A percentile compares a stretch with the other conserved stretches of the same genome.
phyloP scores from a whole-genome alignment of 257 asterid species.

The Striga asiatica region DNA sequence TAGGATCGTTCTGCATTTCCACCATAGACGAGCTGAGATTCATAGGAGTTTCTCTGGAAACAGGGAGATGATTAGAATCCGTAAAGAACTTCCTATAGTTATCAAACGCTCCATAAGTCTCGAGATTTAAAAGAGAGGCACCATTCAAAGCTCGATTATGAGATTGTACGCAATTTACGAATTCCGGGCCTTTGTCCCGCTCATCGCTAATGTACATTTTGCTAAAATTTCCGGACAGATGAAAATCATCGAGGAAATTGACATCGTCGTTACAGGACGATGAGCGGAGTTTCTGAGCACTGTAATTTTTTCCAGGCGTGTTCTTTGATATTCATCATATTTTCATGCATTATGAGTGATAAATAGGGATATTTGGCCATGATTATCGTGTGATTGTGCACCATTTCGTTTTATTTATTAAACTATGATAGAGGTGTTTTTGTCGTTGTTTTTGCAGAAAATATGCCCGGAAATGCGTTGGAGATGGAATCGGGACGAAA shows the following conservation, averaged over 20 bases:
- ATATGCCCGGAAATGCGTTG: too few relatives aligned
- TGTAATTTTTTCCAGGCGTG: too few relatives aligned
- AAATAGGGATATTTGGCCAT: too few relatives aligned
- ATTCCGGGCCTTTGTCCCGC: conserved; percentile 18
- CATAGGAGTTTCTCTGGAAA: conserved; percentile 15
- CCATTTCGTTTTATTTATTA: too few relatives aligned
- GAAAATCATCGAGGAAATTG: conserved; percentile 23
- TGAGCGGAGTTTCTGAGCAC: too few relatives aligned
- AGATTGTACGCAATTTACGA: conserved; percentile 19
- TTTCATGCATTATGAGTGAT: too few relatives aligned
- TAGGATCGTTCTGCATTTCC: conserved; percentile 25
- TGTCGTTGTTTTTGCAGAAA: too few relatives aligned
- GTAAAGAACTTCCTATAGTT: conserved; percentile 15
- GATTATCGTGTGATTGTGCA: too few relatives aligned
- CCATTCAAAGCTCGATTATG: conserved; percentile 21
- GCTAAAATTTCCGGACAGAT: conserved; percentile 34
- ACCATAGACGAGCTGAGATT: conserved; percentile 7
- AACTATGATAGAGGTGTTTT: too few relatives aligned
- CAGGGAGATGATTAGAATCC: conserved; percentile 20
- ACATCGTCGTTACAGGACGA: conserved; percentile 11
- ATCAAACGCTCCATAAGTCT: conserved; percentile 21
- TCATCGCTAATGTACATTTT: conserved; percentile 40
- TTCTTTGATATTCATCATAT: too few relatives aligned
- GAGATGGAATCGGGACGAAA: too few relatives aligned
- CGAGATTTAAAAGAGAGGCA: conserved; percentile 15